Base-by-base conservation (phyloP, 2,329 filamentous ascomycete species). In the Arthrobotrys sphaeroides region DNA sequence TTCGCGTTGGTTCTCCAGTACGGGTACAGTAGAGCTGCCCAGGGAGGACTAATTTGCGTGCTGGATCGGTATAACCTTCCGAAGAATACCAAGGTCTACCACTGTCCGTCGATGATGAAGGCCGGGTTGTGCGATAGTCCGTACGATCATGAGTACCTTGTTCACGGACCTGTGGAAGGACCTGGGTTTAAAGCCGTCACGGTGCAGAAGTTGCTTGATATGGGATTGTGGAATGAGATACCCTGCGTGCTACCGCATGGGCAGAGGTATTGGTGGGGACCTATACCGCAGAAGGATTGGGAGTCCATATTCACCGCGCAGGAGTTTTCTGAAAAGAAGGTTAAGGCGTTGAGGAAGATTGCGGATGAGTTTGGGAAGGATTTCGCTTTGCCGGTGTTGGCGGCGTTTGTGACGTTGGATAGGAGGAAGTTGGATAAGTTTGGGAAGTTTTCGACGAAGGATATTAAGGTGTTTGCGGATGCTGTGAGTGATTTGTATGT, bases 91-190 rank as follows among this genome's bases (percentile, higher is more conserved):
- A 74, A 45, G 16, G 70, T 74, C 13, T 74, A 74, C 18, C 70
- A 74, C 31, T 74, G 70, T 16, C 70, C 70, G 12, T 22, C 55
- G 18, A 68, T 74, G 70, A 61, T 57, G 62, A 55, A 26, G 55
- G 70, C 70, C 2, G 70, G 70, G 28, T 40, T 74, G 7, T 74
- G 70, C 43, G 70, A 68, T 64, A 64, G 62, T 38, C 57, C 64
- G 24, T 74, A 74, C 28, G 62, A 68, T 40, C 70, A 74, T 28
- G 70, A 74, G 33, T 74, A 74, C 16, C 70, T 74, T 28, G 70
- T 74, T 24, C 70, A 74, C 40, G 70, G 70, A 33, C 70, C 70
- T 7, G 70, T 74, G 2, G 62, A 68, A 26, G 70, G 70, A 5
- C 38, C 62, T 1, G 70, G 70, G 36, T 74, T 68, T 24, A 74